Conservation (phyloP, 1,284 basidiomycete species). For the Pisolithus thermaeus region DNA sequence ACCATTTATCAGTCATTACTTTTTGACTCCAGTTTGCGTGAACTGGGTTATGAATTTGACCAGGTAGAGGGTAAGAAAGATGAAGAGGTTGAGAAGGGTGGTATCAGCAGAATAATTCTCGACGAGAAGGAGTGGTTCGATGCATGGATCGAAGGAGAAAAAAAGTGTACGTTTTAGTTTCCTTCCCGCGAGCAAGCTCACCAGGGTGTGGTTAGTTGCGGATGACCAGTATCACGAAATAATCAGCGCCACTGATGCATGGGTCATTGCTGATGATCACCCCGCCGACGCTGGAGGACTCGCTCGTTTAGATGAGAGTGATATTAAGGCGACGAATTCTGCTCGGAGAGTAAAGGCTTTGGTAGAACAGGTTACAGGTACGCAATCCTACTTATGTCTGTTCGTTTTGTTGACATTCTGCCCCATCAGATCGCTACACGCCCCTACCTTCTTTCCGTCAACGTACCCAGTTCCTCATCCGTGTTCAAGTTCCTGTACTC, state of each 20-base stretch:
- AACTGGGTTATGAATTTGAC: conserved; percentile 63
- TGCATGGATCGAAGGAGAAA: conserved; percentile 84
- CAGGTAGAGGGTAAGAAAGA: conserved; percentile 38
- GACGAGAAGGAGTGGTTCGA: conserved; percentile 86
- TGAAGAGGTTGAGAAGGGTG: conserved; percentile 53
- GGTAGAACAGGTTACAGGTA: conserved; percentile 84
- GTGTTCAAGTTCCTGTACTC: conserved; percentile 82
- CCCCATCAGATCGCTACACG: conserved; percentile 73
- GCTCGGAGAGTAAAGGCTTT: conserved; percentile 78
- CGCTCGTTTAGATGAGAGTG: conserved; percentile 15
- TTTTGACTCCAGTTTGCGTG: conserved; percentile 81
- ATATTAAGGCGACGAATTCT: conserved; percentile 68
- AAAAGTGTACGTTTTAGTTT: conserved; percentile 58
- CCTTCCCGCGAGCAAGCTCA: not conserved
- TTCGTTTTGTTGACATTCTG: conserved; percentile 1
- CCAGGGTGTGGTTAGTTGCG: conserved; percentile 46
- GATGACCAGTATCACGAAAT: conserved; percentile 80
- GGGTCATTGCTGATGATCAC: conserved; percentile 77
- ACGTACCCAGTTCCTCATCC: conserved; percentile 76
- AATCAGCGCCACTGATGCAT: conserved; percentile 78
- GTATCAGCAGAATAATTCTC: conserved; percentile 77
- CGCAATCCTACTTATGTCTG: conserved; percentile 13
- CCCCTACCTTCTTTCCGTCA: conserved; percentile 77
- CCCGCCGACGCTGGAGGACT: conserved; percentile 43
- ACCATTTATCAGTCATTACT: conserved; percentile 89